Conservation (phyloP, 441 rosid species). For the Flueggea neowawraea region DNA sequence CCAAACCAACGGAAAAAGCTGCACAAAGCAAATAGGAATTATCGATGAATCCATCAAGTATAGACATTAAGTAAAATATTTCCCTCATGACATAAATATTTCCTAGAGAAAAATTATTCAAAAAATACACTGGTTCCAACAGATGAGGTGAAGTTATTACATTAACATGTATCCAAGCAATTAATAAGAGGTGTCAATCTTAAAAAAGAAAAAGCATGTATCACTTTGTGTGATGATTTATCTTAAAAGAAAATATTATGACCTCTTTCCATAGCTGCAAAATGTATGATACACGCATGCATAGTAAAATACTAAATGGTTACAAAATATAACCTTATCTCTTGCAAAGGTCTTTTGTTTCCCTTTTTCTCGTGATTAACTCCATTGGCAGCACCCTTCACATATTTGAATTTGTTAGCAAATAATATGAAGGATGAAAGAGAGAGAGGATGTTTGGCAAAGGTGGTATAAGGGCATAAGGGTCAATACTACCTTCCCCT, state of each 20-base stretch:
- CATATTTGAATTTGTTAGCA: not conserved
- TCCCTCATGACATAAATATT: too few species aligned
- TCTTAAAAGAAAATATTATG: not conserved
- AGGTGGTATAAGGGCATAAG: not conserved
- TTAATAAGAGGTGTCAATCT: too few species aligned
- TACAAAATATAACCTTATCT: slow-evolving; percentile 51
- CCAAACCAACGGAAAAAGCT: slow-evolving; percentile 89
- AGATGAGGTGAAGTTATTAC: too few species aligned
- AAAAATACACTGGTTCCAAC: too few species aligned
- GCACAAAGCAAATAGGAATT: slow-evolving; percentile 23
- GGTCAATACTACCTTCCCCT: slow-evolving; percentile 57
- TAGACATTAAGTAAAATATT: not conserved
- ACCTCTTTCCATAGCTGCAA: not conserved
- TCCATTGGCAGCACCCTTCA: slow-evolving; percentile 78
- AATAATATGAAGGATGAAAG: slow-evolving; percentile 1
- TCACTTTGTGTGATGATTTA: too few species aligned
- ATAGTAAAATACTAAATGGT: not conserved
- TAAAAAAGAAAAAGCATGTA: too few species aligned
- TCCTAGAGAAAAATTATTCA: too few species aligned
- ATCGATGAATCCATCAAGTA: not conserved
- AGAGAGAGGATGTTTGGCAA: not conserved
- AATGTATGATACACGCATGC: not conserved
- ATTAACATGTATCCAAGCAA: too few species aligned
- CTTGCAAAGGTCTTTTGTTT: slow-evolving; percentile 60
- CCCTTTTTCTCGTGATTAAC: slow-evolving; percentile 71